Evolutionary conservation across 805 yeast genomes (phyloP).

Genomic region (Candida ficus): DNA sequence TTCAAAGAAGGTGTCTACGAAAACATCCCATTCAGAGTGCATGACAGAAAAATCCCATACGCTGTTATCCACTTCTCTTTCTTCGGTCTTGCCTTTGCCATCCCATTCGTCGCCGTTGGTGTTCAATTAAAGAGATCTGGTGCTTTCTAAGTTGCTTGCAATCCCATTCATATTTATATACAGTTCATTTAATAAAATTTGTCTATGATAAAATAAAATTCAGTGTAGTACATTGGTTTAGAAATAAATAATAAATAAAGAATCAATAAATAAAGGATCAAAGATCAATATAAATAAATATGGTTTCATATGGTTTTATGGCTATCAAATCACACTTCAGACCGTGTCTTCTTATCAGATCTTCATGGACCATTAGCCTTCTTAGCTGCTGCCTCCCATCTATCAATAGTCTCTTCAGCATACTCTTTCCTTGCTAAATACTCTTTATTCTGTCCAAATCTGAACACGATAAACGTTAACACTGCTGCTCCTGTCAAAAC

Average conservation of each 20-base stretch:
- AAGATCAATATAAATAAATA: slow-evolving; percentile 7
- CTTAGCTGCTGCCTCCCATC: slow-evolving; percentile 23
- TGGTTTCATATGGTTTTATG: no score
- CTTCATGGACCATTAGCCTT: slow-evolving; percentile 1
- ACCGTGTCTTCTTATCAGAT: no score
- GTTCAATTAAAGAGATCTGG: slow-evolving; percentile 91
- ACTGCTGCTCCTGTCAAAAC: slow-evolving; percentile 13
- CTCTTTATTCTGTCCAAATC: slow-evolving; percentile 14
- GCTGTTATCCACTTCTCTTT: slow-evolving; percentile 77
- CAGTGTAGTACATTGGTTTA: no score
- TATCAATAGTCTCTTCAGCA: slow-evolving; percentile 16
- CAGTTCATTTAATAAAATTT: slow-evolving; percentile 2
- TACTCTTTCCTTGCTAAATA: slow-evolving; percentile 17
- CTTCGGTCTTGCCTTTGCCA: slow-evolving; percentile 62
- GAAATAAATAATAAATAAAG: not conserved
- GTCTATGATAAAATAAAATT: slow-evolving; percentile 2
- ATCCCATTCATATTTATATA: slow-evolving; percentile 2
- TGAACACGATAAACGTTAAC: slow-evolving; percentile 16
- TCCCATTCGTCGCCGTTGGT: slow-evolving; percentile 75
- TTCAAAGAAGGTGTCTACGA: slow-evolving; percentile 81
- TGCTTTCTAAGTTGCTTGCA: slow-evolving; percentile 29
- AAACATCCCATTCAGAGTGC: slow-evolving; percentile 92
- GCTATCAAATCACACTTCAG: no score
- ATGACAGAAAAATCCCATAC: slow-evolving; percentile 88
- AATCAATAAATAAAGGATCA: slow-evolving; percentile 4